phyloP scores from a whole-genome alignment of 257 asterid species.

The Solanum commersonii region DNA sequence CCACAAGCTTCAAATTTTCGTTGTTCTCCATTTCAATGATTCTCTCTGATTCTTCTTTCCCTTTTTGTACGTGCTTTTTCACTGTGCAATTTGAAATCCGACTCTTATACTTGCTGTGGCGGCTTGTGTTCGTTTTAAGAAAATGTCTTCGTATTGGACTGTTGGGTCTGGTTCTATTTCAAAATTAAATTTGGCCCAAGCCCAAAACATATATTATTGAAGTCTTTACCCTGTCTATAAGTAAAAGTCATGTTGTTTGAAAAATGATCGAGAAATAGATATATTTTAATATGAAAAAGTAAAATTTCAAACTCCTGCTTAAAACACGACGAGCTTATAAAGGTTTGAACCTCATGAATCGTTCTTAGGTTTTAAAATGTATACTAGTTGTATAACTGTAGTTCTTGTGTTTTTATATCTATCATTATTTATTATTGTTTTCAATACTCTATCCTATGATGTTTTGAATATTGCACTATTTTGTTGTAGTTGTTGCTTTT shows the following conservation, averaged over 20 bases:
- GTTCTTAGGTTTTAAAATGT: neutral
- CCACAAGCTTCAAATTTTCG: constrained; percentile 26
- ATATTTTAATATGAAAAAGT: neutral
- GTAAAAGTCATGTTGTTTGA: neutral
- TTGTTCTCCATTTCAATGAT: constrained; percentile 17
- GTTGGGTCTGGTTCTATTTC: neutral
- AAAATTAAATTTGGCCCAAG: neutral
- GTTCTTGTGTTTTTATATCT: no score
- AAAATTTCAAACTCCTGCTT: neutral
- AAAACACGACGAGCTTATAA: no score
- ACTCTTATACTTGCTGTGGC: neutral
- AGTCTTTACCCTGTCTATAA: neutral
- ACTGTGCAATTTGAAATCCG: neutral
- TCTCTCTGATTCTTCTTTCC: neutral
- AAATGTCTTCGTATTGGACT: neutral
- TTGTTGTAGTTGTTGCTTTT: no score
- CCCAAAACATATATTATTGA: neutral
- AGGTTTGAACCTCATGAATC: neutral
- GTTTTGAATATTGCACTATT: no score
- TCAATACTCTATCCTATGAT: no score
- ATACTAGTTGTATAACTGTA: no score
- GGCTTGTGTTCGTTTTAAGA: neutral
- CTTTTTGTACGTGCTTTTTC: neutral
- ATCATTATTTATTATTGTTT: no score
- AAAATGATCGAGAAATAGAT: neutral